Base-by-base conservation (phyloP, 1,284 basidiomycete genomes). In the Cutaneotrichosporon spelunceum region DNA sequence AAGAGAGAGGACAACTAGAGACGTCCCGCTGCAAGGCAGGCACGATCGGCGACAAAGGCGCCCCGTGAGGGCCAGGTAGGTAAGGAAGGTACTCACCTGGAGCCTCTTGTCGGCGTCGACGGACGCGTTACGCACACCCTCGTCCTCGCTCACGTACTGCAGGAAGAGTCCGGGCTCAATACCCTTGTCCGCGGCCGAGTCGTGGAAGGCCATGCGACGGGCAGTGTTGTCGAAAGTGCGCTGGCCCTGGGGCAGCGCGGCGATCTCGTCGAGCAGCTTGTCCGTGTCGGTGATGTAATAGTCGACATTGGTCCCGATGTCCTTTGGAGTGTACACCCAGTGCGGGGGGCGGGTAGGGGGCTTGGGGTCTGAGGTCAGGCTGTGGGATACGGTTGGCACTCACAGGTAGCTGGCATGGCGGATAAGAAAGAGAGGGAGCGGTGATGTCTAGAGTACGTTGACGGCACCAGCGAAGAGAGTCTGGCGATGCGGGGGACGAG, bases 81-180 rank as follows among this genome's bases (percentile, higher is more conserved):
- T 52, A 16, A 14, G 39, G 19, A 16, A 19, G 48, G 16, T 27
- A 29, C 62, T 53, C 42, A 63, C 62, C 49, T 52, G 48, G 21
- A 59, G 52, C 57, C 54, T 61, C 61, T 66, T 66, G 47, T 61
- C 57, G 21, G 50, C 56, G 10, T 61, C 65, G 26, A 63, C 56
- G 13, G 65, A 61, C 7, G 61, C 59, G 26, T 61, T 55, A 48
- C 65, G 65, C 42, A 66, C 29, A 2, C 29, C 61, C 52, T 60
- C 61, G 61, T 63, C 61, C 24, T 53, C 24, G 65, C 57, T 59
- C 44, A 63, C 65, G 33, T 66, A 63, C 57, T 60, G 57, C 24
- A 66, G 59, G 61, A 66, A 66, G 26, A 58, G 54, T 10, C 56
- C 36, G 1, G 59, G 61, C 42, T 60, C 56, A 14, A 54, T 33